Evolutionary conservation across 306 rosid species (phyloP).

Genomic region (Amphicarpaea edgeworthii): DNA sequence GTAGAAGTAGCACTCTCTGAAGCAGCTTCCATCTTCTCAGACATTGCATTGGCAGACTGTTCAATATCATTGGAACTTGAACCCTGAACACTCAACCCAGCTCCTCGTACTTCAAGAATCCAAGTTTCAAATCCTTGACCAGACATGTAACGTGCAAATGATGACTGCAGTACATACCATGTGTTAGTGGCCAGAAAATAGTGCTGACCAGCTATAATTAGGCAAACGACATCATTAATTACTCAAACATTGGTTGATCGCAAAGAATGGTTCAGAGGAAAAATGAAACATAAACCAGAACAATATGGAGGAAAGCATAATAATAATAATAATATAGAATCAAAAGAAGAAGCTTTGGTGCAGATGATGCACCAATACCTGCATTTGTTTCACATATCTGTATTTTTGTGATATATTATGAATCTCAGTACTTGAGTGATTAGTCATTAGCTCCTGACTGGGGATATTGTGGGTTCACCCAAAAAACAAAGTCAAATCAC

Average conservation of each 20-base stretch:
- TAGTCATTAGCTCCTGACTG: too few species aligned
- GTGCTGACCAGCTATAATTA: conserved; percentile 22
- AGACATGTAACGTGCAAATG: conserved; percentile 97
- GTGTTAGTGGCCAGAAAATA: conserved; percentile 42
- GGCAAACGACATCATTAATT: conserved; percentile 17
- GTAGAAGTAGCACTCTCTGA: conserved; percentile 56
- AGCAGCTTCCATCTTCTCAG: conserved; percentile 80
- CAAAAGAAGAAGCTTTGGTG: conserved; percentile 13
- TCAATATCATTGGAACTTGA: conserved; percentile 63
- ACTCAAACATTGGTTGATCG: conserved; percentile 18
- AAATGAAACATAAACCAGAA: conserved; percentile 29
- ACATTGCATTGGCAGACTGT: conserved; percentile 63
- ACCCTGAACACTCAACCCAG: conserved; percentile 83
- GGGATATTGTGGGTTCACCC: too few species aligned
- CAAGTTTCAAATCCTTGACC: conserved; percentile 94
- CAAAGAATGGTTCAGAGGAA: background rate
- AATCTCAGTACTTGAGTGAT: too few species aligned
- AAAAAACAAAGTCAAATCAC: too few species aligned
- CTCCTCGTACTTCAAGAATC: conserved; percentile 97
- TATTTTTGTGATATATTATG: background rate
- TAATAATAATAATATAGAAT: background rate
- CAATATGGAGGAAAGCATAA: conserved; percentile 5
- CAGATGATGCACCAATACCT: background rate
- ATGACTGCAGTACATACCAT: conserved; percentile 70
- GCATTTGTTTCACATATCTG: background rate